Evolutionary conservation across 2,329 filamentous ascomycete species (phyloP).

Genomic region (Botrytis paeoniae): DNA sequence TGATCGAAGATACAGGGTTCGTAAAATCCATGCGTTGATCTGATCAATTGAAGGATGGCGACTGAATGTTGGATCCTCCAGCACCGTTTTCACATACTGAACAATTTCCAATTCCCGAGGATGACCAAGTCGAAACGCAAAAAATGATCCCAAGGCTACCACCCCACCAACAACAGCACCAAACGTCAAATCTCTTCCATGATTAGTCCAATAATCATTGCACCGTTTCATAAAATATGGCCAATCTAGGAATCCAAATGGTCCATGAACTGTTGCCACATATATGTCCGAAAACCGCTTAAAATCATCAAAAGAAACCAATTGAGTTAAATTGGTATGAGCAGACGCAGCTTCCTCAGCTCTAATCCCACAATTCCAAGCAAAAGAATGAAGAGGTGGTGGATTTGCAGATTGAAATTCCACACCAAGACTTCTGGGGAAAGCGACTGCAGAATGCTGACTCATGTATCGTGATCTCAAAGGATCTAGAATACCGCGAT

Average conservation of each 20-base stretch:
- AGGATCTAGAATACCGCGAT: constrained; percentile 22
- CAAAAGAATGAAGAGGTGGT: constrained; percentile 41
- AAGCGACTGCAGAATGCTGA: constrained; percentile 37
- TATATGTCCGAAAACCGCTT: constrained; percentile 33
- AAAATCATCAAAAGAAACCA: constrained; percentile 20
- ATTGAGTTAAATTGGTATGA: constrained; percentile 27
- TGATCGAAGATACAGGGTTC: constrained; percentile 32
- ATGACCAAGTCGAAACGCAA: constrained; percentile 30
- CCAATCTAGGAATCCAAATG: constrained; percentile 38
- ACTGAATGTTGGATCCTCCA: constrained; percentile 25
- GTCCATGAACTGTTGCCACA: constrained; percentile 33
- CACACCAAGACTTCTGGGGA: constrained; percentile 37
- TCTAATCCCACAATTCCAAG: constrained; percentile 39
- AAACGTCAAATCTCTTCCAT: constrained; percentile 34
- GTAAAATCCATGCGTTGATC: constrained; percentile 31
- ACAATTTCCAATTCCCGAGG: constrained; percentile 34
- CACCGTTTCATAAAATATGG: constrained; percentile 31
- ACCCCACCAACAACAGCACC: constrained; percentile 39
- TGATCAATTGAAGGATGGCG: constrained; percentile 26
- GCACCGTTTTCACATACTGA: constrained; percentile 29
- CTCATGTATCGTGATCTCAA: constrained; percentile 25
- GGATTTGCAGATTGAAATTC: constrained; percentile 37
- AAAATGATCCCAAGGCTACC: constrained; percentile 39
- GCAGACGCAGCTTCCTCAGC: constrained; percentile 27
- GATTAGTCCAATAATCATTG: constrained; percentile 36